These are phyloP conservation scores for Erysimum cheiri DNA, from an alignment of 441 rosid genomes.

Conservation along the genomic window DNA sequence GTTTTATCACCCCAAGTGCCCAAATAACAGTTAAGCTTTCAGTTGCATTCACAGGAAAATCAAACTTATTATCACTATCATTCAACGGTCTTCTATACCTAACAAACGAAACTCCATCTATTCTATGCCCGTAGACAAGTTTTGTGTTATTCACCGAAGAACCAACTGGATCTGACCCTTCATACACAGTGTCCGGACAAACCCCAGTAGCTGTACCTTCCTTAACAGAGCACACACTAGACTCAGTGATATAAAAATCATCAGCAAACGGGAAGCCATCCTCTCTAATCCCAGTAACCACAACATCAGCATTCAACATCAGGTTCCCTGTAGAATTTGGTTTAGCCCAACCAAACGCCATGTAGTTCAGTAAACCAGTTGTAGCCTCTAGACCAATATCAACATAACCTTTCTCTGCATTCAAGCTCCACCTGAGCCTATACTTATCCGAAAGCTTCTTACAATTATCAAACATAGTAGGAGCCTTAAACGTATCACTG, in stretches of 20 bases:
- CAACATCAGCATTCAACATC: slow-evolving; percentile 85
- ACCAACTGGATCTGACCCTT: slow-evolving; percentile 51
- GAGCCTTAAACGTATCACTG: slow-evolving; percentile 40
- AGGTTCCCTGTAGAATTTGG: slow-evolving; percentile 54
- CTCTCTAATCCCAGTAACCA: slow-evolving; percentile 71
- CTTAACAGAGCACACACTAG: slow-evolving; percentile 74
- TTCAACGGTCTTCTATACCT: slow-evolving; percentile 75
- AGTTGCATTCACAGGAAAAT: slow-evolving; percentile 67
- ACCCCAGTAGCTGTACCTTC: slow-evolving; percentile 77
- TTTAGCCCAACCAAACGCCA: slow-evolving; percentile 94
- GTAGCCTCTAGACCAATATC: slow-evolving; percentile 91
- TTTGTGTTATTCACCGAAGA: slow-evolving; percentile 64
- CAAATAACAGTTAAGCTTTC: slow-evolving; percentile 72
- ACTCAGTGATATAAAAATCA: slow-evolving; percentile 75
- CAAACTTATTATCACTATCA: slow-evolving; percentile 68
- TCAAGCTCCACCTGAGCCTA: slow-evolving; percentile 85
- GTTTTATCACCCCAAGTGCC: slow-evolving; percentile 94
- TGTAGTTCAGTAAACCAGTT: slow-evolving; percentile 62
- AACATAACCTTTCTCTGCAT: slow-evolving; percentile 58
- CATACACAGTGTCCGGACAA: slow-evolving; percentile 84
- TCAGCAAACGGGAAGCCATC: slow-evolving; percentile 79
- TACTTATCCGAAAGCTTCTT: slow-evolving; percentile 64
- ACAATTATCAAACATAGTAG: slow-evolving; percentile 86
- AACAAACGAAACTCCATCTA: slow-evolving; percentile 91
- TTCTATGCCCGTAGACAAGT: slow-evolving; percentile 88